phyloP scores from a whole-genome alignment of 805 yeast genomes.

The Clavispora vitiphila region DNA sequence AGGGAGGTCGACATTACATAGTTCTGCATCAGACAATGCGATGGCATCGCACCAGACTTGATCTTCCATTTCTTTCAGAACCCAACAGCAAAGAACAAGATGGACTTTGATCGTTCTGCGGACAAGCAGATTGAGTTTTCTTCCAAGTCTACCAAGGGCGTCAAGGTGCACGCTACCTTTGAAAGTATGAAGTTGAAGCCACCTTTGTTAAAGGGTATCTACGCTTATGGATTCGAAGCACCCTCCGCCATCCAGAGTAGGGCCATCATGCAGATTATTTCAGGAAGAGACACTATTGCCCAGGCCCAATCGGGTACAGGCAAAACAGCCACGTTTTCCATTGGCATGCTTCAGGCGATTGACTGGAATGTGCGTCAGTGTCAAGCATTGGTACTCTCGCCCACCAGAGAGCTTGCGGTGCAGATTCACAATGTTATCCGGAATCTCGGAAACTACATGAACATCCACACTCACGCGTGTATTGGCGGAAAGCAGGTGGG shows the following conservation, averaged over 20 bases:
- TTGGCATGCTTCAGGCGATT: constrained; percentile 84
- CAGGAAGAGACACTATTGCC: constrained; percentile 93
- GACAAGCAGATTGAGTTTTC: constrained; percentile 56
- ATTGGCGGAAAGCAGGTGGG: constrained; percentile 89
- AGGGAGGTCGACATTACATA: not conserved
- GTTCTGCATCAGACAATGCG: not conserved
- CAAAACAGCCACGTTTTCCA: constrained; percentile 96
- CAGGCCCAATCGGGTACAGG: constrained; percentile 99
- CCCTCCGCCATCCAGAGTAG: constrained; percentile 98
- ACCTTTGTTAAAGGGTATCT: constrained; percentile 50
- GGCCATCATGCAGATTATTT: constrained; percentile 91
- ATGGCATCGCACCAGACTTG: constrained; percentile 1
- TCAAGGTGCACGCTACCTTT: constrained; percentile 46
- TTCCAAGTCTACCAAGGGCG: constrained; percentile 43
- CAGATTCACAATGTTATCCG: constrained; percentile 88
- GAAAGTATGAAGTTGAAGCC: constrained; percentile 40
- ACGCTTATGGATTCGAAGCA: constrained; percentile 87
- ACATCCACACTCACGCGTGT: constrained; percentile 81
- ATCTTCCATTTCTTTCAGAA: not conserved
- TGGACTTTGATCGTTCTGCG: constrained; percentile 53
- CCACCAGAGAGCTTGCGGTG: constrained; percentile 92
- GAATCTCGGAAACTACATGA: constrained; percentile 83
- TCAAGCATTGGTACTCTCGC: constrained; percentile 89
- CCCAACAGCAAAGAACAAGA: not conserved
- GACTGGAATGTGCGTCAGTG: constrained; percentile 68